These are phyloP conservation scores for Aspergillus niger DNA, from an alignment of 2,329 filamentous ascomycete species.

Conservation along the genomic window DNA sequence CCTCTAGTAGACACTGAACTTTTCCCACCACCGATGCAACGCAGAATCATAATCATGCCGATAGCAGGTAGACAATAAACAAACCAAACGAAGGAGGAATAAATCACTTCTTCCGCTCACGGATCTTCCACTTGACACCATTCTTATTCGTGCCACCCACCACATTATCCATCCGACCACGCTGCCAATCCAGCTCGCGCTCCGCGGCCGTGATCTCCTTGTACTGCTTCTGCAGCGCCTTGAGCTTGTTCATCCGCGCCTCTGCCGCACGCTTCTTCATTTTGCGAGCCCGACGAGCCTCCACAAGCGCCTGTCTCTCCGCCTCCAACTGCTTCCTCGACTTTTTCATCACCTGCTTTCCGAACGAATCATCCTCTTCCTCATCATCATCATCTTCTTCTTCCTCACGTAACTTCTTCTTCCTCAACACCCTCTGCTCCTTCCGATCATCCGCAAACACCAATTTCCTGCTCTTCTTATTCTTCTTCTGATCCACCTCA, in stretches of 20 bases:
- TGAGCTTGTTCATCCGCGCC: constrained; percentile 52
- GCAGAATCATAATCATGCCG: constrained; percentile 18
- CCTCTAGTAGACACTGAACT: constrained; percentile 17
- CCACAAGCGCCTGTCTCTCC: constrained; percentile 42
- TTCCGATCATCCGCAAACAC: constrained; percentile 44
- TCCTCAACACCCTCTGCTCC: constrained; percentile 35
- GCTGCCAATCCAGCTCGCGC: constrained; percentile 59
- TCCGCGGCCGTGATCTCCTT: constrained; percentile 58
- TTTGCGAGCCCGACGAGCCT: constrained; percentile 45
- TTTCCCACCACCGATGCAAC: constrained; percentile 17
- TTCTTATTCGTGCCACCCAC: constrained; percentile 65
- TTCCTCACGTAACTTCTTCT: constrained; percentile 19
- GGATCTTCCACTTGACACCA: constrained; percentile 65
- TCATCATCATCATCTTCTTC: constrained; percentile 30
- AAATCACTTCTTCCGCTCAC: constrained; percentile 56
- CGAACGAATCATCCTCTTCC: constrained; percentile 25
- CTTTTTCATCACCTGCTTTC: constrained; percentile 33
- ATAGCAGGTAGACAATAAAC: not conserved
- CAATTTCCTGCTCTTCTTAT: constrained; percentile 34
- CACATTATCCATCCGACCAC: constrained; percentile 62
- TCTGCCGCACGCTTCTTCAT: constrained; percentile 53
- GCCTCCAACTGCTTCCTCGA: constrained; percentile 49
- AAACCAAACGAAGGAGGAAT: constrained; percentile 6
- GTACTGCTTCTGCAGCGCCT: constrained; percentile 56
- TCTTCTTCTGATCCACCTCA: constrained; percentile 26